Evolutionary conservation across 208 protist species (phyloP).

Genomic region (Trypanosoma lewisi): DNA sequence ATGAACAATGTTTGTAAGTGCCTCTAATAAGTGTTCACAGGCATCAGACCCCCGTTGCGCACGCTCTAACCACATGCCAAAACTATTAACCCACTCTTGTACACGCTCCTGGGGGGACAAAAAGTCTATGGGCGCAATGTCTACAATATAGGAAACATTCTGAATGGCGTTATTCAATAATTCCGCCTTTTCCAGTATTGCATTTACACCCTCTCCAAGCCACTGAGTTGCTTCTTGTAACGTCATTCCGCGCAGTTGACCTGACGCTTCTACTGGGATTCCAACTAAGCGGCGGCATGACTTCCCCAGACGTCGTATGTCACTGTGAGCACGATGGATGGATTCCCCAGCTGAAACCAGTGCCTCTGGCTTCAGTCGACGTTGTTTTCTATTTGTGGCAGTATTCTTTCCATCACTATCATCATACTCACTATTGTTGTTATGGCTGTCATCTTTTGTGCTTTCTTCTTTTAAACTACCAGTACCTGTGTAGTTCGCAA

Average conservation of each 20-base stretch:
- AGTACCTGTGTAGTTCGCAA: slow-evolving; percentile 16
- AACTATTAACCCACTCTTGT: slow-evolving; percentile 13
- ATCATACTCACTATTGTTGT: not conserved
- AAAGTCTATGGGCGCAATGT: slow-evolving; percentile 11
- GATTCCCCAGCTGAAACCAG: slow-evolving; percentile 15
- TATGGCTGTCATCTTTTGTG: not conserved
- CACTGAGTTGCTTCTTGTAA: not conserved
- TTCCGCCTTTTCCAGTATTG: not conserved
- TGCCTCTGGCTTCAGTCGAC: slow-evolving; percentile 11
- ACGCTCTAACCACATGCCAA: slow-evolving; percentile 2
- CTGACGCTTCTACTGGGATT: not conserved
- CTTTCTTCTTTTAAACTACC: not conserved
- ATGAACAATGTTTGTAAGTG: slow-evolving; percentile 35
- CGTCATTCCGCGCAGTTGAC: slow-evolving; percentile 3
- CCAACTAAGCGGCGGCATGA: not conserved
- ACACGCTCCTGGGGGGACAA: slow-evolving; percentile 3
- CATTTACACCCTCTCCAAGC: not conserved
- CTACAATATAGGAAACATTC: slow-evolving; percentile 11
- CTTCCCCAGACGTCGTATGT: slow-evolving; percentile 11
- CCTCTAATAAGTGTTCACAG: slow-evolving; percentile 32
- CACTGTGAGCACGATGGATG: slow-evolving; percentile 18
- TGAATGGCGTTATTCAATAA: slow-evolving; percentile 19
- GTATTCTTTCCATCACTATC: not conserved
- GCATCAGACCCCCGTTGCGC: slow-evolving; percentile 10
- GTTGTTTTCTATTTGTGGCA: not conserved